Base-by-base conservation (phyloP, 148 eudicot genomes). In the Mesembryanthemum crystallinum region DNA sequence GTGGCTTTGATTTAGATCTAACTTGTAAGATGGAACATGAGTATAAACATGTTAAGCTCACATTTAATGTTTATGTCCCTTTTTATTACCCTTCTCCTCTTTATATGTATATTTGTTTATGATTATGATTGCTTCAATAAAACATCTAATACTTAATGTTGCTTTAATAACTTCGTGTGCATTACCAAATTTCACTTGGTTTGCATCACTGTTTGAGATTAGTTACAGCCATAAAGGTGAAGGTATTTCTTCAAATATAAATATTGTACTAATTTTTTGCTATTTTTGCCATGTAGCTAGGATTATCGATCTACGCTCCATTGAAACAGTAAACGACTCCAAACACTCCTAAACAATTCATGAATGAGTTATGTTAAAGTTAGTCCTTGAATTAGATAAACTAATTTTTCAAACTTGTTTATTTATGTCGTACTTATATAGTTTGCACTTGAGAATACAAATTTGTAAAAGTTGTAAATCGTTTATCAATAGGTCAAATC, bases 31-130 rank as follows among this genome's bases (percentile, higher is more conserved):
- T 32, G 49, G 45, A 35, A 69, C 63, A 57, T 35, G 62, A 73
- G 28, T 69, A 69, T 60, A 39, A 72, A 78, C 76, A 64, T 64
- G 24, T 64, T 33, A 54, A 64, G 58, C 65, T 6, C 32, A 52
- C 58, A 72, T 37, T 78, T 72, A 78, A 78, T 72, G 81, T 70
- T 71, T 54, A 71, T 70, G 80, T 62, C 70, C 63, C 80, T 61
- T 69, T n/a, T 77, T 71, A 71, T 35, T 35, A 35, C 39, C 73
- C 30, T 17, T 43, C 64, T 39, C 23, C 47, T 12, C 57, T 25
- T 55, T 24, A 15, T 37, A n/a, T n/a, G 1, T 12, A 0, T 60
- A 20, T 43, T 7, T 28, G 0, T 51, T 17, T 69, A 55, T 45
- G n/a, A 49, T 74, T 45, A 28, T 29, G n/a, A 64, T 29, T 78